Evolutionary conservation across 78 protist genomes (phyloP).

Genomic region (Dictyostelium brefeldianum): DNA sequence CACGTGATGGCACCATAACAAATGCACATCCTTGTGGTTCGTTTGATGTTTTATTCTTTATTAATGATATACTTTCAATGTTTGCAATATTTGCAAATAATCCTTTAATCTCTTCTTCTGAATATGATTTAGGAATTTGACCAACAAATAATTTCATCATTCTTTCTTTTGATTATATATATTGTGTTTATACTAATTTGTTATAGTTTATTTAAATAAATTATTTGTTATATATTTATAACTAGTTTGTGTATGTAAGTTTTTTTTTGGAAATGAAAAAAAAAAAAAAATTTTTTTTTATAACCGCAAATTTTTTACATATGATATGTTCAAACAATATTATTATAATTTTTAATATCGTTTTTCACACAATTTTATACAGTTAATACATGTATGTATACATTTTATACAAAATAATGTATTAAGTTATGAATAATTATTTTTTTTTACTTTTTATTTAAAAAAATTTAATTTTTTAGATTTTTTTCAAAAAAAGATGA

Average conservation of each 20-base stretch:
- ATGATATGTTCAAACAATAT: too few relatives aligned
- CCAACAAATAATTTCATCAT: slow-evolving; percentile 87
- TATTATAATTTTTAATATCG: too few relatives aligned
- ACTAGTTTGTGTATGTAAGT: too few relatives aligned
- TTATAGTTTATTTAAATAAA: neutral
- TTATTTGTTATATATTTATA: too few relatives aligned
- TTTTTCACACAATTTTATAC: too few relatives aligned
- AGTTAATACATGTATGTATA: too few relatives aligned
- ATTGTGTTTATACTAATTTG: neutral
- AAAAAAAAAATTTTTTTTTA: too few relatives aligned
- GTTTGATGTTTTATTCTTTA: slow-evolving; percentile 9
- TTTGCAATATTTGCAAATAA: slow-evolving; percentile 67
- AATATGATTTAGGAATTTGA: slow-evolving; percentile 80
- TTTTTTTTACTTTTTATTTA: neutral
- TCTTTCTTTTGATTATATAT: neutral
- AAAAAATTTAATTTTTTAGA: neutral
- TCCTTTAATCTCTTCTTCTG: slow-evolving; percentile 46
- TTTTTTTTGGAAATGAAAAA: too few relatives aligned
- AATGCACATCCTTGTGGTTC: slow-evolving; percentile 89
- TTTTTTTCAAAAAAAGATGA: too few relatives aligned
- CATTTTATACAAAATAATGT: too few relatives aligned
- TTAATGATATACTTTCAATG: slow-evolving; percentile 45
- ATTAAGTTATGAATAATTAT: too few relatives aligned
- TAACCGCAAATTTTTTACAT: too few relatives aligned
- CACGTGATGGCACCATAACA: slow-evolving; percentile 31